phyloP scores from a whole-genome alignment of 1,284 basidiomycete species.

The Trichosporon asahii region DNA sequence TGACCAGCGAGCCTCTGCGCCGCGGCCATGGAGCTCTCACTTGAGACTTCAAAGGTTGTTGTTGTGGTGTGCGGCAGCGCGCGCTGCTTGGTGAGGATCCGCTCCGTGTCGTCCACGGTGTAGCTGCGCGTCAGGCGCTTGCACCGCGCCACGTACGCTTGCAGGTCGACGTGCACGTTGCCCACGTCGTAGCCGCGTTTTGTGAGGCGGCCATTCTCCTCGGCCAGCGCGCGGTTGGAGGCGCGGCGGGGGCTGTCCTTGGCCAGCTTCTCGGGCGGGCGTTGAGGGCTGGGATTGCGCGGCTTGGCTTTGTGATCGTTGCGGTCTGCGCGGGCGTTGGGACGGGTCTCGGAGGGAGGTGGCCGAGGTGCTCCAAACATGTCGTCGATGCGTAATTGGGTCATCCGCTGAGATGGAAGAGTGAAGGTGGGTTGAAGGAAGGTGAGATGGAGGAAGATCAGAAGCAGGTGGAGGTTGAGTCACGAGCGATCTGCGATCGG shows the following conservation, averaged over 20 bases:
- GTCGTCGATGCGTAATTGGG: conserved; percentile 5
- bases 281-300: background rate
- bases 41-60: conserved; percentile 12
- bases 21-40: conserved; percentile 18
- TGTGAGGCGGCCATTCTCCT: conserved; percentile 18
- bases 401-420: background rate
- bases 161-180: conserved; percentile 14
- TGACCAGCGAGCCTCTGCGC: conserved; percentile 13
- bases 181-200: conserved; percentile 10
- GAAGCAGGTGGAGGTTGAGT: background rate
- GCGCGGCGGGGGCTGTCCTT: background rate
- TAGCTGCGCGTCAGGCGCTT: conserved; percentile 2
- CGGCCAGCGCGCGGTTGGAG: conserved; percentile 8
- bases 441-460: background rate
- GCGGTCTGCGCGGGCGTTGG: background rate
- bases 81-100: background rate
- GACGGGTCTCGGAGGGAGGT: background rate
- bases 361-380: background rate
- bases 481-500: background rate
- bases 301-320: background rate
- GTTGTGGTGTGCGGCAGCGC: too few relatives aligned
- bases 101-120: conserved; percentile 2
- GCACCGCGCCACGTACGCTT: background rate
- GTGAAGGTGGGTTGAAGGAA: background rate
- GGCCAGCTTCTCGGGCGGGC: background rate